Base-by-base conservation (phyloP, 2,329 filamentous ascomycete species). In the Didymosphaeria variabile region DNA sequence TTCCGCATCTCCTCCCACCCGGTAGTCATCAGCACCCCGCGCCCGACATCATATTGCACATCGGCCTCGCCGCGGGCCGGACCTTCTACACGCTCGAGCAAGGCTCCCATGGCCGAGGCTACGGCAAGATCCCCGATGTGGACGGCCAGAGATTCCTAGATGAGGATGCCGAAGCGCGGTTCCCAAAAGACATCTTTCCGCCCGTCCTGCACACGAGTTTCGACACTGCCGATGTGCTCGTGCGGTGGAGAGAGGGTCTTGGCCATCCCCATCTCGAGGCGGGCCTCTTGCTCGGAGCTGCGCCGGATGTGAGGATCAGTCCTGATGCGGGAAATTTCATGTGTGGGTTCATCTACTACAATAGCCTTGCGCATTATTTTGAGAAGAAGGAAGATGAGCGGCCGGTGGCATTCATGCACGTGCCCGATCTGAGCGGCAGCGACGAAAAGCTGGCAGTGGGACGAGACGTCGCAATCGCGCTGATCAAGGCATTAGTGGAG, bases 341-440 rank as follows among this genome's bases (percentile, higher is more conserved):
- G 58, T 79, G 76, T 17, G 76, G 75, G 0, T 78, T 79, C 55
- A 75, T 75, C 5, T 78, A 79, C 62, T 77, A 70, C 31, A 75
- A 75, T 45, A 72, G 70, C 10, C 59, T 79, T 9, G 74, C 74
- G 36, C 70, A 74, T 40, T 77, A 69, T 42, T 72, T 67, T 29
- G 34, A 52, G 5, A 55, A 70, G 19, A 62, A 65, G 12, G 57
- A 67, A 8, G 64, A 66, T 0, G 66, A 73, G 38, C 60, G 64
- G n/a, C 75, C 75, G 2, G 75, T 79, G 10, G 64, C 65, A 1
- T 79, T 79, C 55, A 42, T 79, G 54, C 76, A 79, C 54, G 75
- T 78, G 0, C 76, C 76, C 1, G 71, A 79, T 64, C 47, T 78
- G 59, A 76, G 66, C 23, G 45, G 52, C 13, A 72, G 68, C 36